Evolutionary conservation across 805 yeast genomes (phyloP).

Genomic region (Myxozyma melibiosi): DNA sequence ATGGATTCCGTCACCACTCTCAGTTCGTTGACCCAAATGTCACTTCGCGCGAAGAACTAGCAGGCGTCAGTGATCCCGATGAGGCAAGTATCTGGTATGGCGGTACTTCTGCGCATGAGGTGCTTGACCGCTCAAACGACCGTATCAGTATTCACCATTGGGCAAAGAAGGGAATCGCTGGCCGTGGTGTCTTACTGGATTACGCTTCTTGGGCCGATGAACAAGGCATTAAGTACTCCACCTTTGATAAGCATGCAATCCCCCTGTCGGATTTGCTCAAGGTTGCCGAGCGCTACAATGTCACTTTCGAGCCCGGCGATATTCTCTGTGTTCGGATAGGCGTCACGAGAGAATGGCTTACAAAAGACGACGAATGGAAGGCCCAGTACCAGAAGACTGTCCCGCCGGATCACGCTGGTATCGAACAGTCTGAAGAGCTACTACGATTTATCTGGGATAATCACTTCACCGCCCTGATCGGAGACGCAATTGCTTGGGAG

Average conservation of each 20-base stretch:
- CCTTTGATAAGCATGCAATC: conserved; percentile 33
- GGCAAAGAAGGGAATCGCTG: conserved; percentile 39
- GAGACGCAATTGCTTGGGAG: conserved; percentile 39
- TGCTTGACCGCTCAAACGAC: conserved; percentile 24
- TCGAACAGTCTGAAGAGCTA: conserved; percentile 36
- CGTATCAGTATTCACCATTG: conserved; percentile 34
- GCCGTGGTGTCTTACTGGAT: conserved; percentile 39
- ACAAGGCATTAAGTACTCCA: conserved; percentile 32
- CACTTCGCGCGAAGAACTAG: conserved; percentile 6
- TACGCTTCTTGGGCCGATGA: conserved; percentile 38
- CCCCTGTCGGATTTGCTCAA: conserved; percentile 31
- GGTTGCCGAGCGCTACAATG: conserved; percentile 31
- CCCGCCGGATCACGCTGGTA: conserved; percentile 33
- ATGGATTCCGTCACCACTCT: conserved; percentile 41
- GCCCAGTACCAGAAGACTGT: conserved; percentile 27
- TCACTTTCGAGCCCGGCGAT: conserved; percentile 37
- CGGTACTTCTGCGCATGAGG: conserved; percentile 34
- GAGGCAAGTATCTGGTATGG: conserved; percentile 34
- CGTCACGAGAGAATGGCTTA: conserved; percentile 37
- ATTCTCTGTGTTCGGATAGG: conserved; percentile 38
- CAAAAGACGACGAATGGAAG: conserved; percentile 24
- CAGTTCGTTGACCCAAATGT: conserved; percentile 32
- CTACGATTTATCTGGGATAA: conserved; percentile 38
- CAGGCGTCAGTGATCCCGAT: conserved; percentile 17
- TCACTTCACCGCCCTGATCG: conserved; percentile 38